phyloP scores from a whole-genome alignment of 495 filamentous ascomycete genomes.

The Aspergillus nanangensis region DNA sequence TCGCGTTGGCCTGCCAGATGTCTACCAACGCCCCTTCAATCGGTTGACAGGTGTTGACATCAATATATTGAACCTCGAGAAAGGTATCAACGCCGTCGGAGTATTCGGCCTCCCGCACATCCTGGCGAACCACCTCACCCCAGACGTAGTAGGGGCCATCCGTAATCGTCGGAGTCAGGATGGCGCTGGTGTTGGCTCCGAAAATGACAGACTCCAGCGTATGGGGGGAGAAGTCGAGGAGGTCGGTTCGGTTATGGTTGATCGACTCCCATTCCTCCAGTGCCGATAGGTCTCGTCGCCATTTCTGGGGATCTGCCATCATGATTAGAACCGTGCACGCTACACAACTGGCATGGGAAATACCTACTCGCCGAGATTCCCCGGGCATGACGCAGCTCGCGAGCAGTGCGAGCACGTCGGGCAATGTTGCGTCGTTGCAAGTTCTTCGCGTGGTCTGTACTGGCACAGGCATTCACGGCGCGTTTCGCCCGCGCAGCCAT shows the following conservation, averaged over 20 bases:
- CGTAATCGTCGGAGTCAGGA: slow-evolving; percentile 49
- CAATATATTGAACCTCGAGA: slow-evolving; percentile 47
- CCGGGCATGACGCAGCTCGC: slow-evolving; percentile 44
- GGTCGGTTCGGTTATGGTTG: slow-evolving; percentile 34
- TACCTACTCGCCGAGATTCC: slow-evolving; percentile 42
- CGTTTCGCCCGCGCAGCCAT: slow-evolving; percentile 23
- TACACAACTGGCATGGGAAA: neutral
- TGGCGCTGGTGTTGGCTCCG: slow-evolving; percentile 48
- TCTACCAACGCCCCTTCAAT: slow-evolving; percentile 29
- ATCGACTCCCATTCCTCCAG: slow-evolving; percentile 51
- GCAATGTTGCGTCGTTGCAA: slow-evolving; percentile 29
- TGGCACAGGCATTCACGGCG: slow-evolving; percentile 24
- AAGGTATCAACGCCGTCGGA: slow-evolving; percentile 40
- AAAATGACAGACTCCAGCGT: slow-evolving; percentile 40
- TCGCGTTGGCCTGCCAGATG: slow-evolving; percentile 43
- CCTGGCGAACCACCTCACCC: slow-evolving; percentile 42
- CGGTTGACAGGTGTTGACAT: slow-evolving; percentile 33
- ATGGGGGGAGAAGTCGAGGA: slow-evolving; percentile 17
- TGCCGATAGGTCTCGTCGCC: slow-evolving; percentile 24
- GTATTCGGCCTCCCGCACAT: slow-evolving; percentile 37
- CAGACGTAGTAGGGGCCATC: slow-evolving; percentile 53
- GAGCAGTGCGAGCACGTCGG: slow-evolving; percentile 32
- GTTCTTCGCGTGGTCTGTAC: slow-evolving; percentile 19
- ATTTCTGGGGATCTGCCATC: slow-evolving; percentile 23
- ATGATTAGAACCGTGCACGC: too few species aligned